These are phyloP conservation scores for Mycosphaerella sp. DNA, from an alignment of 2,329 filamentous ascomycete genomes.

Conservation along the genomic window DNA sequence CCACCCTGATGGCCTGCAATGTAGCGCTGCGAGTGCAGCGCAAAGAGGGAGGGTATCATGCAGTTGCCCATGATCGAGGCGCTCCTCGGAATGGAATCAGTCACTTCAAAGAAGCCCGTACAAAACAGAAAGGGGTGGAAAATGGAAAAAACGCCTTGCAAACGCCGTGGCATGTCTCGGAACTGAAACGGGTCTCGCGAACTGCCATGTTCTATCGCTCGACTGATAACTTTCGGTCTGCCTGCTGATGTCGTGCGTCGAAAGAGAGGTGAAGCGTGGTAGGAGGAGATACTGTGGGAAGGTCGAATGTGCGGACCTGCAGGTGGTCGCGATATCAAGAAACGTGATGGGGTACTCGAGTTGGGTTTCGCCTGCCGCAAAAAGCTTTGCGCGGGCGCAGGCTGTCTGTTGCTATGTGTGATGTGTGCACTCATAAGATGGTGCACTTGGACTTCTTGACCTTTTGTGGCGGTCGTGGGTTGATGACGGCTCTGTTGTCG, in stretches of 20 bases:
- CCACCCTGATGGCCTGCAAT: not conserved
- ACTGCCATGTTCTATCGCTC: constrained; percentile 4
- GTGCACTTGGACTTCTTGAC: constrained; percentile 62
- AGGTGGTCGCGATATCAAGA: constrained; percentile 1
- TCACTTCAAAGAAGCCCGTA: not conserved
- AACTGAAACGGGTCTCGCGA: constrained; percentile 8
- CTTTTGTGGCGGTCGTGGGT: constrained; percentile 56
- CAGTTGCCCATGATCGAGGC: not conserved
- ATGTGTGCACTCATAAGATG: constrained; percentile 49
- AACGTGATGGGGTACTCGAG: constrained; percentile 7
- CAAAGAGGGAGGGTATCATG: constrained; percentile 2
- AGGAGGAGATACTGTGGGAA: not conserved
- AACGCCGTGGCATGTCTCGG: constrained; percentile 6
- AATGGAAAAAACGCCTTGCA: not conserved
- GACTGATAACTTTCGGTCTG: constrained; percentile 5
- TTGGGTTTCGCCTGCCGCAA: constrained; percentile 5
- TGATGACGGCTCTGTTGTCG: constrained; percentile 60
- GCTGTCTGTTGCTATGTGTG: not conserved
- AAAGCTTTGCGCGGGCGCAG: constrained; percentile 2
- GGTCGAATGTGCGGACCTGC: constrained; percentile 2
- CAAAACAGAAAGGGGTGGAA: not conserved
- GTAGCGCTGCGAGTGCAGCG: not conserved
- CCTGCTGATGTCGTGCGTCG: constrained; percentile 2
- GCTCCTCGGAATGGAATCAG: not conserved
- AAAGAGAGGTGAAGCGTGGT: not conserved